Evolutionary conservation across 2,329 filamentous ascomycete species (phyloP).

Genomic region (Ophiosphaerella herpotricha): DNA sequence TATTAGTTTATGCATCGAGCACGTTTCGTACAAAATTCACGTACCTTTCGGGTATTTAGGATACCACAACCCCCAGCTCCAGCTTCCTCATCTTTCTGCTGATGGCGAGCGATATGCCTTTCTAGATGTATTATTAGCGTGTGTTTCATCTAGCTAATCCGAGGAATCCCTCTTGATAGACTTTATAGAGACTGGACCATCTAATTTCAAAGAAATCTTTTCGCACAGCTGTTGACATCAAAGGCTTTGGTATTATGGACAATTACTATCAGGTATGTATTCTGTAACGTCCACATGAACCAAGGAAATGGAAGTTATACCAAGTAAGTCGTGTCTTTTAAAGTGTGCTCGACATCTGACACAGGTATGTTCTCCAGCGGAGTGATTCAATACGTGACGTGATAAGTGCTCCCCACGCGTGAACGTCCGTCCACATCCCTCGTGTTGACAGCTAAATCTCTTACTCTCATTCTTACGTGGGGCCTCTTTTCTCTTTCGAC

Average conservation of each 20-base stretch:
- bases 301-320: conserved; percentile 43
- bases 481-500: conserved; percentile 68
- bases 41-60: conserved; percentile 54
- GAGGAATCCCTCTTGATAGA: no score
- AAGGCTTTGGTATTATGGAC: no score
- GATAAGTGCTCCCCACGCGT: conserved; percentile 95
- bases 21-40: neutral
- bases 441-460: conserved; percentile 69
- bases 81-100: conserved; percentile 61
- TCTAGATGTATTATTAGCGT: conserved; percentile 48
- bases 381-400: conserved; percentile 90
- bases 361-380: conserved; percentile 59
- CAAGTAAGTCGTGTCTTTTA: conserved; percentile 63
- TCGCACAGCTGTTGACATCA: no score
- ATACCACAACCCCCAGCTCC: conserved; percentile 57
- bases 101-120: conserved; percentile 61
- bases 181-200: no score
- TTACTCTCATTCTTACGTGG: conserved; percentile 51
- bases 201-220: no score
- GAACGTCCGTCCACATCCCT: conserved; percentile 90
- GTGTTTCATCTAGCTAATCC: conserved; percentile 1
- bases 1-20: neutral
- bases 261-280: neutral
- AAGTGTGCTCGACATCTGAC: conserved; percentile 65
- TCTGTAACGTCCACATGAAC: neutral